Percentiles rank a stretch among this genome's conserved stretches.
These are phyloP conservation scores for Argentina anserina DNA, from an alignment of 306 rosid species.

Conservation along the genomic window DNA sequence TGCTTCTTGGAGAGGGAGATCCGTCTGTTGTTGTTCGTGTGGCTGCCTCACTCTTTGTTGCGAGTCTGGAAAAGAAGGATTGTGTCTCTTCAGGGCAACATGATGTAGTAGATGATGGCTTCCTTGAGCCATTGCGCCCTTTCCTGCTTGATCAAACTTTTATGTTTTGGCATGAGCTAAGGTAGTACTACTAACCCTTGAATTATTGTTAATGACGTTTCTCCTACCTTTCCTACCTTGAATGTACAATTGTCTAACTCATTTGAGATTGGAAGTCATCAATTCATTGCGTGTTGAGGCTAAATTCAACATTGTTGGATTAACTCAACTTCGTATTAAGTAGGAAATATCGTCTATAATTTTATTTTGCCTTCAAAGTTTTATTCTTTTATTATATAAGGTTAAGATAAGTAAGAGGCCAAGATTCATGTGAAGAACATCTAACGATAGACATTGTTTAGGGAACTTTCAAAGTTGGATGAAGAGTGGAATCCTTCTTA, in stretches of 20 bases:
- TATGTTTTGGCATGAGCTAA: constrained; percentile 64
- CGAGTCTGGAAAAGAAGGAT: constrained; percentile 36
- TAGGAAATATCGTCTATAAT: not conserved
- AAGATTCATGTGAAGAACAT: not conserved
- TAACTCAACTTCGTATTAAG: not conserved
- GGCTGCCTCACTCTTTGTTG: constrained; percentile 37
- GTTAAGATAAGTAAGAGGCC: not conserved
- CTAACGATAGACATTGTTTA: no score
- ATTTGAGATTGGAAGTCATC: not conserved
- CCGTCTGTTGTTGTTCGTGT: constrained; percentile 57
- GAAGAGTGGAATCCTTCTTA: not conserved
- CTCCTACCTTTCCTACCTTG: no score
- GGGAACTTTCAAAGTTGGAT: not conserved
- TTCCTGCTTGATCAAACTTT: constrained; percentile 42
- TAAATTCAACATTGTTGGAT: not conserved
- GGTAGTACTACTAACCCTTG: constrained; percentile 26
- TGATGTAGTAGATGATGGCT: constrained; percentile 27
- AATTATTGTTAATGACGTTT: not conserved
- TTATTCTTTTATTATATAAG: not conserved
- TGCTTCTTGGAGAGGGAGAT: constrained; percentile 44
- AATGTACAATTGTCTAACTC: not conserved
- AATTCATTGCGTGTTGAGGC: not conserved
- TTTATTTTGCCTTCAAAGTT: not conserved
- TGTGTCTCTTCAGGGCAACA: constrained; percentile 17
- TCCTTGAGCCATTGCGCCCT: constrained; percentile 35